Percentiles rank a stretch among this genome's conserved stretches.
Conservation (phyloP, 2,329 filamentous ascomycete genomes). For the Diplodia intermedia region DNA sequence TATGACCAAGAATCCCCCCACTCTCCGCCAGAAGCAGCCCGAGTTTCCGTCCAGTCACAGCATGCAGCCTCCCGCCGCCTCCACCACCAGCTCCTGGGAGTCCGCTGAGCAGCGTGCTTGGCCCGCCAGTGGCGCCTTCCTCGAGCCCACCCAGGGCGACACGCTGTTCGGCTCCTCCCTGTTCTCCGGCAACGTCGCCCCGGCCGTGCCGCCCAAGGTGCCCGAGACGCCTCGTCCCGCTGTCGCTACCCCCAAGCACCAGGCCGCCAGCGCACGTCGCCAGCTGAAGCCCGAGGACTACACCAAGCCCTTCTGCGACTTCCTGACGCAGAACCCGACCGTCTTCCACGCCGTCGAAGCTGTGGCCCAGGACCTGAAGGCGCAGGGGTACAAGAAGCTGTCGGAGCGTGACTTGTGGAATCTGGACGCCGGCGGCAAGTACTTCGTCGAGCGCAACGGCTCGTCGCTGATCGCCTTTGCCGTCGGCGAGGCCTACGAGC, state of each 20-base stretch:
- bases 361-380: constrained; percentile 74
- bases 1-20: constrained; percentile 50
- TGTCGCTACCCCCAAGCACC: neutral
- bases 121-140: constrained; percentile 36
- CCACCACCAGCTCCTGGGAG: constrained; percentile 6
- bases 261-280: constrained; percentile 26
- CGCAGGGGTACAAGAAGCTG: constrained; percentile 78
- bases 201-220: constrained; percentile 48
- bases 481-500: constrained; percentile 78
- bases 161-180: constrained; percentile 36
- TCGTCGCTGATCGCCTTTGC: constrained; percentile 85
- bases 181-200: constrained; percentile 36
- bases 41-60: constrained; percentile 38
- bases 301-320: constrained; percentile 83
- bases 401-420: constrained; percentile 83
- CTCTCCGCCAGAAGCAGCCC: constrained; percentile 45
- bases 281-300: constrained; percentile 57
- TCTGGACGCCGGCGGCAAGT: constrained; percentile 81
- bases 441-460: constrained; percentile 85
- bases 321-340: constrained; percentile 88
- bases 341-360: constrained; percentile 88
- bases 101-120: constrained; percentile 12
- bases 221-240: constrained; percentile 33
- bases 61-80: constrained; percentile 39
- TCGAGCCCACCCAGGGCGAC: constrained; percentile 31